Conservation (phyloP, 805 yeast genomes). For the Candida gorgasii region DNA sequence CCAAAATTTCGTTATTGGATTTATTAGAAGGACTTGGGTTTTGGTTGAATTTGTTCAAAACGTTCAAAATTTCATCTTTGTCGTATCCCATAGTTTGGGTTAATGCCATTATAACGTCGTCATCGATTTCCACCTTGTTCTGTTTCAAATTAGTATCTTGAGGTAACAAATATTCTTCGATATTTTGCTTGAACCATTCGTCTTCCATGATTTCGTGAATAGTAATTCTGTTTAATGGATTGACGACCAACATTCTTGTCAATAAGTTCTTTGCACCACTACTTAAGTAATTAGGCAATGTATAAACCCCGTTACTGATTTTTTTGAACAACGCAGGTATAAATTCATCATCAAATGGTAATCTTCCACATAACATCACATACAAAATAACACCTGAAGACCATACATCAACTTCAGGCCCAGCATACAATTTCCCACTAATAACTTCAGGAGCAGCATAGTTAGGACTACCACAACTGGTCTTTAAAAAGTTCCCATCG, state of each 20-base stretch:
- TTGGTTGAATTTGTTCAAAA: slow-evolving; percentile 46
- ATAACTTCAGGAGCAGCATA: slow-evolving; percentile 98
- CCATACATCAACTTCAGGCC: slow-evolving; percentile 99
- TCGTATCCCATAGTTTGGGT: slow-evolving; percentile 88
- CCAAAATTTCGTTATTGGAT: slow-evolving; percentile 74
- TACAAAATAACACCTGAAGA: slow-evolving; percentile 93
- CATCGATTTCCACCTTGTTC: slow-evolving; percentile 59
- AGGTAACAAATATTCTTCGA: slow-evolving; percentile 78
- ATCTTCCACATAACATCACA: slow-evolving; percentile 93
- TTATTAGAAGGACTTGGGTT: slow-evolving; percentile 10
- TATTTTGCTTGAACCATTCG: slow-evolving; percentile 84
- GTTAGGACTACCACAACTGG: slow-evolving; percentile 95
- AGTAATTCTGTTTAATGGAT: slow-evolving; percentile 90
- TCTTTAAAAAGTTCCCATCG: slow-evolving; percentile 92
- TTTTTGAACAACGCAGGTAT: slow-evolving; percentile 93
- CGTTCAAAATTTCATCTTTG: slow-evolving; percentile 75
- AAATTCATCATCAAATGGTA: slow-evolving; percentile 95
- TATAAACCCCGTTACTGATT: slow-evolving; percentile 89
- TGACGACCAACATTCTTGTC: slow-evolving; percentile 89
- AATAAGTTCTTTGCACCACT: slow-evolving; percentile 81
- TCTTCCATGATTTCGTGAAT: slow-evolving; percentile 91
- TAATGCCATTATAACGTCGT: slow-evolving; percentile 71
- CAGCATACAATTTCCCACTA: slow-evolving; percentile 91
- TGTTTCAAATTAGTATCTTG: slow-evolving; percentile 43
- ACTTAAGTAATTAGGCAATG: slow-evolving; percentile 83